phyloP scores from a whole-genome alignment of 139 green algal genomes.

The Pycnococcus provasolii region DNA sequence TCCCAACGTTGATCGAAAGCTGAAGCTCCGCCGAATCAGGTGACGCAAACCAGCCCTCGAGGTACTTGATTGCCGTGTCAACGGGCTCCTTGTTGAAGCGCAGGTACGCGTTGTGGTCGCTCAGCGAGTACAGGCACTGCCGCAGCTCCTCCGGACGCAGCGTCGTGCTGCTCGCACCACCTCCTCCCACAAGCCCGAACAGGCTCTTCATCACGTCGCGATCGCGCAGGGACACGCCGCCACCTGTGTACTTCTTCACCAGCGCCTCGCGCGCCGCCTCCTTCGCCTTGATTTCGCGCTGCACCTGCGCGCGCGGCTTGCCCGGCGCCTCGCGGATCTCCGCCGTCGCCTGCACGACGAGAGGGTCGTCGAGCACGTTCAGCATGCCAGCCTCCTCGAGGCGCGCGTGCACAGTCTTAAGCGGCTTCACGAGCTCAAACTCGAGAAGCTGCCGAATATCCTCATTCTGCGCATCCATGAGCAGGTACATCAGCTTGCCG shows the following conservation, averaged over 20 bases:
- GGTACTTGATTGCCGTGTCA: slow-evolving; percentile 53
- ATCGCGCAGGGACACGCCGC: background rate
- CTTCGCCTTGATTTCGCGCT: slow-evolving; percentile 78
- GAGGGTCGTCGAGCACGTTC: slow-evolving; percentile 53
- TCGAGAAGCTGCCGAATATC: slow-evolving; percentile 68
- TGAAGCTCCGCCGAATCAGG: slow-evolving; percentile 9
- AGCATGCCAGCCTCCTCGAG: slow-evolving; percentile 54
- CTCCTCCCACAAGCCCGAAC: background rate
- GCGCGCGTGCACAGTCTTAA: slow-evolving; percentile 56
- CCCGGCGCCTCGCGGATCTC: slow-evolving; percentile 59
- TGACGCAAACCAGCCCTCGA: slow-evolving; percentile 23
- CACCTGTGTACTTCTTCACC: slow-evolving; percentile 43
- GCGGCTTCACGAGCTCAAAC: slow-evolving; percentile 24
- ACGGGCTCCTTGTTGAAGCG: slow-evolving; percentile 80
- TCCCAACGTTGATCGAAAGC: slow-evolving; percentile 39
- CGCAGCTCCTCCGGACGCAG: slow-evolving; percentile 61
- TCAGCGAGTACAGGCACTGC: slow-evolving; percentile 72
- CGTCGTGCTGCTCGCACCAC: background rate
- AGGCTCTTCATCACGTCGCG: too few species aligned
- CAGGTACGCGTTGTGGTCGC: slow-evolving; percentile 88
- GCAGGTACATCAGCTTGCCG: slow-evolving; percentile 76
- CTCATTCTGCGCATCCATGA: slow-evolving; percentile 50
- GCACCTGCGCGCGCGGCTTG: slow-evolving; percentile 38
- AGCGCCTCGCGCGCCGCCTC: slow-evolving; percentile 64
- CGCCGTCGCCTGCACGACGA: slow-evolving; percentile 58